phyloP scores from a whole-genome alignment of 2,329 filamentous ascomycete species.

The Nothomitra cinnamomea region DNA sequence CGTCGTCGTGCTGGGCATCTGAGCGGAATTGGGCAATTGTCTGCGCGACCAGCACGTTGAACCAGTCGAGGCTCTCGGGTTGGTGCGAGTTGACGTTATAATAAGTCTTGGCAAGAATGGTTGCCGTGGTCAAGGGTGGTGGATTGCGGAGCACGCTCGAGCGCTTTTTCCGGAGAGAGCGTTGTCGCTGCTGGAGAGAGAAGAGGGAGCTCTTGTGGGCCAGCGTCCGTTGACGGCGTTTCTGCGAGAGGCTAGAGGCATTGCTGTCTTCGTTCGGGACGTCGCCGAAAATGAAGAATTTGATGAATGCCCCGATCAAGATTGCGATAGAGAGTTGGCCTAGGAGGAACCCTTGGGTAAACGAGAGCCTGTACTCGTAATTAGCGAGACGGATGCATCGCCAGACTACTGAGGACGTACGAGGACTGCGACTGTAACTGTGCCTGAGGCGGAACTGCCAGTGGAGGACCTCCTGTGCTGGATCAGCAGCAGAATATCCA shows the following conservation, averaged over 20 bases:
- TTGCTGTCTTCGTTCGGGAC: slow-evolving; percentile 69
- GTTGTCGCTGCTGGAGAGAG: slow-evolving; percentile 32
- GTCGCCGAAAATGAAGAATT: slow-evolving; percentile 99
- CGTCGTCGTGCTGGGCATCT: slow-evolving; percentile 82
- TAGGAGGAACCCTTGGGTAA: slow-evolving; percentile 83
- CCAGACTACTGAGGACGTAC: slow-evolving; percentile 17
- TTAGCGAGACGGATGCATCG: background rate
- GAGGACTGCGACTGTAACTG: slow-evolving; percentile 20
- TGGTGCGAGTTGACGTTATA: slow-evolving; percentile 94
- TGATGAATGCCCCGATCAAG: slow-evolving; percentile 87
- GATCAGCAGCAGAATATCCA: slow-evolving; percentile 1
- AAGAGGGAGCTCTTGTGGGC: slow-evolving; percentile 61
- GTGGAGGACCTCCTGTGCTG: background rate
- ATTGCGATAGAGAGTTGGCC: slow-evolving; percentile 87
- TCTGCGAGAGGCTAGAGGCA: slow-evolving; percentile 56
- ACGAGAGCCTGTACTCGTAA: slow-evolving; percentile 47
- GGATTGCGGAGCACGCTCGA: slow-evolving; percentile 58
- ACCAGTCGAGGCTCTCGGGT: slow-evolving; percentile 94
- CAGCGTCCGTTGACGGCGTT: slow-evolving; percentile 55
- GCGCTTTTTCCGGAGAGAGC: slow-evolving; percentile 35
- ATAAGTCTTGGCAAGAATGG: slow-evolving; percentile 90
- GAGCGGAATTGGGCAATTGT: slow-evolving; percentile 89
- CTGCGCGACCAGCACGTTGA: slow-evolving; percentile 92
- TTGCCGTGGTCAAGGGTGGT: slow-evolving; percentile 70
- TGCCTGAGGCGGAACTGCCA: background rate